These are phyloP conservation scores for Stephania yunnanensis DNA, from an alignment of 164 flowering plant species.

Conservation along the genomic window DNA sequence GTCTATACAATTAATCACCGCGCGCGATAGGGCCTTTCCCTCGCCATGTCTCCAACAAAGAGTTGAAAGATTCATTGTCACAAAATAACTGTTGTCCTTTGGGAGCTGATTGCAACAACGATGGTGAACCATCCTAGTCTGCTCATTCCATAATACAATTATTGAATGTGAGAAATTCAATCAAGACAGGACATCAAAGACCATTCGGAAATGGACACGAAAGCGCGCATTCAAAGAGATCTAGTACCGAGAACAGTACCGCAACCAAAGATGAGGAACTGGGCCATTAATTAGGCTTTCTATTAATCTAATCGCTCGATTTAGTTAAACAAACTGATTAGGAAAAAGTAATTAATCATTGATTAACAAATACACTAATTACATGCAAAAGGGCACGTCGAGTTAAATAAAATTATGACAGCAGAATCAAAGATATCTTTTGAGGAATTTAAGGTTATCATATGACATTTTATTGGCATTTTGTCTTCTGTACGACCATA, in stretches of 20 bases:
- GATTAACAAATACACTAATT: background rate
- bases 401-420: background rate
- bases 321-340: background rate
- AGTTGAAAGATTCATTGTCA: background rate
- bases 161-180: background rate
- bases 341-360: background rate
- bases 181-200: background rate
- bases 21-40: background rate
- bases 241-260: background rate
- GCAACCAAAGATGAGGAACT: background rate
- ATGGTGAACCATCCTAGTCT: background rate
- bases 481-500: background rate
- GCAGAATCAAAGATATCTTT: background rate
- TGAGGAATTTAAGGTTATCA: background rate
- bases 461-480: background rate
- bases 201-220: background rate
- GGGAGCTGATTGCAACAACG: background rate
- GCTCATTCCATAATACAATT: background rate
- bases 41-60: background rate
- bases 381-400: background rate
- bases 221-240: background rate
- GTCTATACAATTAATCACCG: background rate
- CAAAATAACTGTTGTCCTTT: background rate
- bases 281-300: background rate
- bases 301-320: background rate